Evolutionary conservation across 1,284 basidiomycete genomes (phyloP).

Genomic region (Leccinum pachyderme): DNA sequence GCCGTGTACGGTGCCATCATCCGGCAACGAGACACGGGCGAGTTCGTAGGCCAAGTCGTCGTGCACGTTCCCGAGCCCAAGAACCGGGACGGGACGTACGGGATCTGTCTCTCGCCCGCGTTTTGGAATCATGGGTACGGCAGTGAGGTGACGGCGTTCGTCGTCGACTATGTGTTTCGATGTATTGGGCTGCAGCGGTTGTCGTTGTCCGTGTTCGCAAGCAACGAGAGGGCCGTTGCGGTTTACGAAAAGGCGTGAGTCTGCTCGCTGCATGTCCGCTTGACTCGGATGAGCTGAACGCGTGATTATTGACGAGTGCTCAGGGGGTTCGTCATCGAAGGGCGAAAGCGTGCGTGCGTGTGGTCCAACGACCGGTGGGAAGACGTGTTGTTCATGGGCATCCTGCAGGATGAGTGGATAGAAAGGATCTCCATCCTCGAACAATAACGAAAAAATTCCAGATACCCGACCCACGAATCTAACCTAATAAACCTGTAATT

Average conservation of each 20-base stretch:
- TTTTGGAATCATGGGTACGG: conserved; percentile 38
- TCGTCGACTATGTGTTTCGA: conserved; percentile 36
- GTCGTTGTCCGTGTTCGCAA: conserved; percentile 30
- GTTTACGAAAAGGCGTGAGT: conserved; percentile 37
- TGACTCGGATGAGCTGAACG: not conserved
- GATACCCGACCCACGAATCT: not conserved
- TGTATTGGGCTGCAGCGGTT: conserved; percentile 36
- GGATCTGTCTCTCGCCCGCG: conserved; percentile 29
- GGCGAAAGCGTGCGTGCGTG: conserved; percentile 29
- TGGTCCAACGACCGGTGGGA: conserved; percentile 32
- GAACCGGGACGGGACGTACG: conserved; percentile 34
- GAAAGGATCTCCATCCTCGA: conserved; percentile 22
- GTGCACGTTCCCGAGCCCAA: conserved; percentile 28
- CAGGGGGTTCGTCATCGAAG: conserved; percentile 33
- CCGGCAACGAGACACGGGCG: conserved; percentile 30
- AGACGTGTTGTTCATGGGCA: conserved; percentile 31
- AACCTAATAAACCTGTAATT: conserved; percentile 1
- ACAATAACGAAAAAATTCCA: conserved; percentile 9
- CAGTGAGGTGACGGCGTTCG: conserved; percentile 32
- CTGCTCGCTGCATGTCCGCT: not conserved
- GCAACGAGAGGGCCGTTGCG: conserved; percentile 32
- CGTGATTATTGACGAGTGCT: not conserved
- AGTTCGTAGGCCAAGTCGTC: conserved; percentile 38
- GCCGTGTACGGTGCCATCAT: conserved; percentile 36
- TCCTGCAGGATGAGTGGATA: conserved; percentile 34